Conservation (phyloP, 2,329 filamentous ascomycete genomes). For the Ascochyta lentis region DNA sequence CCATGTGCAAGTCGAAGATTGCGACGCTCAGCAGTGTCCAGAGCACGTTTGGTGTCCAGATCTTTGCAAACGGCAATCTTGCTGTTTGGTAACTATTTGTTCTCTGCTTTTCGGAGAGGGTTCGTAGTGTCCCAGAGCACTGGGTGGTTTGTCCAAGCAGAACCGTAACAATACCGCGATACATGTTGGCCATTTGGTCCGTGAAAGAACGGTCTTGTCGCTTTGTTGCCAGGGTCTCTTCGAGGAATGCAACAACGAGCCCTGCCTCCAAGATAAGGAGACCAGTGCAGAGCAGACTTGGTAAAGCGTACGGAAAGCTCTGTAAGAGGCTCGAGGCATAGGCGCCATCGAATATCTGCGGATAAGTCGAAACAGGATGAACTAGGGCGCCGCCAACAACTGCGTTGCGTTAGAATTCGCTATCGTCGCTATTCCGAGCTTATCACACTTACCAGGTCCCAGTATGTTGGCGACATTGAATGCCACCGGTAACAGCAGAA, state of each 20-base stretch:
- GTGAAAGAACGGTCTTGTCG: background rate
- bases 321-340: background rate
- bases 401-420: too few species aligned
- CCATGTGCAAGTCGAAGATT: slow-evolving; percentile 75
- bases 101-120: background rate
- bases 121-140: background rate
- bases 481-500: too few species aligned
- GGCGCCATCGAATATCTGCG: too few species aligned
- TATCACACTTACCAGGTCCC: too few species aligned
- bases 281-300: slow-evolving; percentile 7
- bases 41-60: slow-evolving; percentile 63
- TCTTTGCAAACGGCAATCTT: slow-evolving; percentile 55
- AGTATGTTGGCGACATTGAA: too few species aligned
- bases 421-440: too few species aligned
- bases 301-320: slow-evolving; percentile 9
- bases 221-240: slow-evolving; percentile 9
- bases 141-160: background rate
- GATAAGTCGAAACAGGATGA: too few species aligned
- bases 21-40: slow-evolving; percentile 68
- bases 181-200: slow-evolving; percentile 3
- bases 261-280: slow-evolving; percentile 9
- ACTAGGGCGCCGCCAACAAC: too few species aligned
- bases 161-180: background rate
- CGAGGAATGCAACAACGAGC: background rate
- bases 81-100: background rate